Evolutionary conservation across 148 eudicot genomes (phyloP).

Genomic region (Nepenthes mirabilis): DNA sequence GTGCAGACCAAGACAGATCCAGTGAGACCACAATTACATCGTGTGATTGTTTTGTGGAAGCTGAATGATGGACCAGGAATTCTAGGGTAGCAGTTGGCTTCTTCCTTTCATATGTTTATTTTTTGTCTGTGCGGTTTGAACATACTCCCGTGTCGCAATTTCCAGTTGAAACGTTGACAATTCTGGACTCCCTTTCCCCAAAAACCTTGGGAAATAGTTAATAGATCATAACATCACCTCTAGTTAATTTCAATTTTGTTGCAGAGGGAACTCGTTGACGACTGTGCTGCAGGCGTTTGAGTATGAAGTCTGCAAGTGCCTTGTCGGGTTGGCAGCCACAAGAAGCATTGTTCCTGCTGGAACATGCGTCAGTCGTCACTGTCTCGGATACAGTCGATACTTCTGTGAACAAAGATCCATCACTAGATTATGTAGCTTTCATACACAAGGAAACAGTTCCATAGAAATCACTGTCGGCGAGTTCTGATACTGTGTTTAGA

Average conservation of each 20-base stretch:
- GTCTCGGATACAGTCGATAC: slow-evolving; percentile 49
- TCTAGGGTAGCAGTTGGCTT: slow-evolving; percentile 45
- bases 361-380: slow-evolving; percentile 25
- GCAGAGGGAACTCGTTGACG: slow-evolving; percentile 95
- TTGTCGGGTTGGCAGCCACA: slow-evolving; percentile 62
- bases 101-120: slow-evolving; percentile 2
- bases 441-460: slow-evolving; percentile 11
- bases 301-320: slow-evolving; percentile 93
- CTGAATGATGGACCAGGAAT: slow-evolving; percentile 44
- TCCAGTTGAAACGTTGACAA: too few relatives aligned
- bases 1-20: slow-evolving; percentile 53
- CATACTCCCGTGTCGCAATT: too few relatives aligned
- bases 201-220: neutral
- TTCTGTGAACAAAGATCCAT: slow-evolving; percentile 18
- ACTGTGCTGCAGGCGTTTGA: slow-evolving; percentile 80
- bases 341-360: slow-evolving; percentile 9
- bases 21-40: slow-evolving; percentile 66
- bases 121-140: neutral
- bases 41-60: slow-evolving; percentile 67
- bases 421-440: slow-evolving; percentile 8
- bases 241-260: slow-evolving; percentile 42
- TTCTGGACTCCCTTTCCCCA: neutral
- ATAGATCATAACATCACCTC: neutral
- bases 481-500: slow-evolving; percentile 21
- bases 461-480: slow-evolving; percentile 10